phyloP scores from a whole-genome alignment of 208 protist species.

The Zelonia costaricensis region DNA sequence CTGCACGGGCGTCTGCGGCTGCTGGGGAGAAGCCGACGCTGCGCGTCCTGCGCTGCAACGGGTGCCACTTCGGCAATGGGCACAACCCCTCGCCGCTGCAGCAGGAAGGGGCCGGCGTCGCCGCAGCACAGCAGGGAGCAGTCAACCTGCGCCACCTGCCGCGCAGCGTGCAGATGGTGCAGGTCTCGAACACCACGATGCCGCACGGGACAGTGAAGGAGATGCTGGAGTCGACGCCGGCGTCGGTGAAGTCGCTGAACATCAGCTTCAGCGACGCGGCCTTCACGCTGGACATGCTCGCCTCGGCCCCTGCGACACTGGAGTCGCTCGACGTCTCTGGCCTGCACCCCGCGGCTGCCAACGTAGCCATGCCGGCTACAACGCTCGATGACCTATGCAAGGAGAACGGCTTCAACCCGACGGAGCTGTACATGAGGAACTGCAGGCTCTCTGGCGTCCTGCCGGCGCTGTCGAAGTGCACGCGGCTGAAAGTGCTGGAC shows the following conservation, averaged over 20 bases:
- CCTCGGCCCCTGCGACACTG: neutral
- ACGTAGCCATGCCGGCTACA: neutral
- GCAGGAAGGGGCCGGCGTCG: too few relatives aligned
- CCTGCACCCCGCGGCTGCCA: neutral
- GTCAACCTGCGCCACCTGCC: neutral
- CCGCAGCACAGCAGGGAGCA: too few relatives aligned
- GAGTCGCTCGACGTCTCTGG: constrained; percentile 16
- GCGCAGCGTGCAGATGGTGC: neutral
- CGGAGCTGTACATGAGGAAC: constrained; percentile 1
- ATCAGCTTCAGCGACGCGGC: neutral
- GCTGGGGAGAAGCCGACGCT: too few relatives aligned
- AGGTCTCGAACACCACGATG: neutral
- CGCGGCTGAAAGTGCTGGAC: constrained; percentile 14
- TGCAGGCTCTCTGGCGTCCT: constrained; percentile 2
- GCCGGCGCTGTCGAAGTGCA: neutral
- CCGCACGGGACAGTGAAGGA: neutral
- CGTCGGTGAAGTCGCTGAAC: neutral
- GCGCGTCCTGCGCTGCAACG: constrained; percentile 2
- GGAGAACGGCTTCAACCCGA: neutral
- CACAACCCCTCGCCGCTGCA: neutral
- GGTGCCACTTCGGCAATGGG: constrained; percentile 3
- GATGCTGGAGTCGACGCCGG: neutral
- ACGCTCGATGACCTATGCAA: neutral
- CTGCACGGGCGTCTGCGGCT: too few relatives aligned
- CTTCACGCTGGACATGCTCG: neutral